Evolutionary conservation across 2,329 filamentous ascomycete genomes (phyloP), one percentile per base, ranked within the genome.

Genomic region (Coniochaeta hoffmannii): DNA sequence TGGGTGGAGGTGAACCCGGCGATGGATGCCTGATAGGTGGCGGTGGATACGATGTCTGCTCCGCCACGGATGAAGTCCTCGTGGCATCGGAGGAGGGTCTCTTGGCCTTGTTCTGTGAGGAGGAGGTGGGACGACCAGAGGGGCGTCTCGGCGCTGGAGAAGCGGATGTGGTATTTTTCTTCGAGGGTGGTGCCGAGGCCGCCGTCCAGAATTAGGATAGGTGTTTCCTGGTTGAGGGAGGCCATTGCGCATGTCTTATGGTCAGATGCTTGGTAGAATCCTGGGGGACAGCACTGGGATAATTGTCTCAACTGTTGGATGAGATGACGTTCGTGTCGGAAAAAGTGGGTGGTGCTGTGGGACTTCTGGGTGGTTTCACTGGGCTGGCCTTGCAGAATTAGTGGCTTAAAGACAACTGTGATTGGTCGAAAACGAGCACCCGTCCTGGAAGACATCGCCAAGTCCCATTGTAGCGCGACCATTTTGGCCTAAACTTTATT

Each of bases 81-180:
- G 63, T 87, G 84, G 64, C 81, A 84, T 30, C 69, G 69, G 56
- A 74, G 68, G 9, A 87, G 75, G 1, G 76, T 81, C 8, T 71
- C 60, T 2, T 73, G 76, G 8, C 71, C 60, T 2, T 73, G 76
- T 59, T 77, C 73, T 34, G 76, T 72, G 54, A 87, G 63, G n/a
- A 88, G 76, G 6, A 87, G 74, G 63, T 88, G 79, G 0, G 83
- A 84, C 0, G 86, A 87, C 86, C 86, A 88, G 36, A 88, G 76
- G 0, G 85, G 86, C 9, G 76, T 80, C 11, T 69, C 71, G 35
- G 70, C 64, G 28, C 71, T 67, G 53, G 71, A 69, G 66, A 88
- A 88, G 14, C 65, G 71, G 57, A 80, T 64, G 55, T 68, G 67
- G 65, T 85, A 80, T 28, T 76, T 69, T 57, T 83, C 78, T 63